phyloP scores from a whole-genome alignment of 306 rosid species.

The Potentilla sterilis region DNA sequence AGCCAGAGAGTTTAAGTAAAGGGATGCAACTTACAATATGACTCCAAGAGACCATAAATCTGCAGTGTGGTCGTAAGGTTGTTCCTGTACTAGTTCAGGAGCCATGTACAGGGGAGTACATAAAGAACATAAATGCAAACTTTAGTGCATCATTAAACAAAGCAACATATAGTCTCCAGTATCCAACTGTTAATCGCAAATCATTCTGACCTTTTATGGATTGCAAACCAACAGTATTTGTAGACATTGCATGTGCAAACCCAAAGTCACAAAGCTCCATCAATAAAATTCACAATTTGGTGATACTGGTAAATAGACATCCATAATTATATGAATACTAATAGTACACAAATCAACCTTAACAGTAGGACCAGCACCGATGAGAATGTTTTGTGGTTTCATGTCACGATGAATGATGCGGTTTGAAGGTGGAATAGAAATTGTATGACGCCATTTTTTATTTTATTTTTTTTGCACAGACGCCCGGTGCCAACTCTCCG shows the following conservation, averaged over 20 bases:
- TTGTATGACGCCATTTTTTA: too few species aligned
- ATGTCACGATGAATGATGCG: conserved; percentile 96
- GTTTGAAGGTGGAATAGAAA: conserved; percentile 87
- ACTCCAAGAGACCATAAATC: conserved; percentile 99
- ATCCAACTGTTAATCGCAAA: conserved; percentile 13
- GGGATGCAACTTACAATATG: conserved; percentile 61
- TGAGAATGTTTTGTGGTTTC: conserved; percentile 98
- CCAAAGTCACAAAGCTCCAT: conserved; percentile 97
- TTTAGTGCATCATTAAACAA: not conserved
- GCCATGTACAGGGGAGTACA: conserved; percentile 99
- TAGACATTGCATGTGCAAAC: conserved; percentile 99
- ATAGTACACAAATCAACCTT: conserved; percentile 50
- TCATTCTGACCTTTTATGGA: conserved; percentile 83
- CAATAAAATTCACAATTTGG: conserved; percentile 17
- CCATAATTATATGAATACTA: not conserved
- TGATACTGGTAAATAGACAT: not conserved
- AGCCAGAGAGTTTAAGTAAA: not conserved
- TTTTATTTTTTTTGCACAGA: too few species aligned
- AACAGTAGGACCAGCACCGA: conserved; percentile 90
- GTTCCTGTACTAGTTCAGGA: conserved; percentile 95
- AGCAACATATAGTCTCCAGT: conserved; percentile 11
- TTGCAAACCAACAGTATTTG: conserved; percentile 91
- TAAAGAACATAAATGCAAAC: conserved; percentile 25
- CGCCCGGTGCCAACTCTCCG: too few species aligned
- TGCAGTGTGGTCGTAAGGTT: conserved; percentile 93